phyloP scores from a whole-genome alignment of 306 rosid species.

The Cucurbita pepo region DNA sequence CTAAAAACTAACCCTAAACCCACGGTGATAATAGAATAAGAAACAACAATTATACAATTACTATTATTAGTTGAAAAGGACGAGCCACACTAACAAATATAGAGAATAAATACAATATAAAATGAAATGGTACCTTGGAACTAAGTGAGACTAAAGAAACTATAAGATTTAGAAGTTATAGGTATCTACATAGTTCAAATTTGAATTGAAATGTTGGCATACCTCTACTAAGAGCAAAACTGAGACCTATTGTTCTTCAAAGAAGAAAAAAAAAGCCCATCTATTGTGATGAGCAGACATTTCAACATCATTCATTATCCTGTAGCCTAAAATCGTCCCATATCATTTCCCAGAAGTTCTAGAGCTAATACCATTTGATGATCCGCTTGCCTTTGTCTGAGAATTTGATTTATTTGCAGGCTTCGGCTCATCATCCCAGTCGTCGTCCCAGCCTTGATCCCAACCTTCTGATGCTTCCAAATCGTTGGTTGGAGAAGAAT shows the following conservation, averaged over 20 bases:
- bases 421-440: constrained; percentile 11
- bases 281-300: background rate
- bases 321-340: constrained; percentile 11
- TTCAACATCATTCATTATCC: background rate
- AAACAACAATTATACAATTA: no score
- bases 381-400: constrained; percentile 1
- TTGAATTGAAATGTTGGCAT: background rate
- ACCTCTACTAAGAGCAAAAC: background rate
- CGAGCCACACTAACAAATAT: no score
- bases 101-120: no score
- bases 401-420: background rate
- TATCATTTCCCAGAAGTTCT: constrained; percentile 1
- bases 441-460: constrained; percentile 23
- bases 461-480: constrained; percentile 16
- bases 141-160: no score
- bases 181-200: background rate
- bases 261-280: background rate
- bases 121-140: no score
- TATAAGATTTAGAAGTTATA: background rate
- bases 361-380: constrained; percentile 10
- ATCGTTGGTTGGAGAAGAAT: constrained; percentile 6
- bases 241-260: background rate
- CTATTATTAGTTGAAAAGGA: background rate
- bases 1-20: no score
- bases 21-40: no score